Evolutionary conservation across 495 filamentous ascomycete genomes (phyloP).

Genomic region (Aspergillus kassunensis): DNA sequence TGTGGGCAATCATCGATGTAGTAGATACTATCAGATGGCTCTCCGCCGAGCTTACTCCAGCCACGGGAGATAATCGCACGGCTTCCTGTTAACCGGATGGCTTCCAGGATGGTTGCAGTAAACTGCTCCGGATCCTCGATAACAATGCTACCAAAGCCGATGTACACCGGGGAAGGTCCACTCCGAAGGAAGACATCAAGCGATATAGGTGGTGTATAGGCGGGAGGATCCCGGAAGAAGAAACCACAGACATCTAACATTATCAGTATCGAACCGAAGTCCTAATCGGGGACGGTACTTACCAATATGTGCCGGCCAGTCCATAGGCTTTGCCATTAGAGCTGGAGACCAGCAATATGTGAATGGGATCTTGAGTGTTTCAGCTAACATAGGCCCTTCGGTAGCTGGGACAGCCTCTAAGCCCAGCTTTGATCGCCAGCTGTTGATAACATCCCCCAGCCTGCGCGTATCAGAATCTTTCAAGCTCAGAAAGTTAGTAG

Average conservation of each 20-base stretch:
- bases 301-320: slow-evolving; percentile 57
- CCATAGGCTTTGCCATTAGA: slow-evolving; percentile 56
- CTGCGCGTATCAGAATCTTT: slow-evolving; percentile 26
- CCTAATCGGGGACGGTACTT: slow-evolving; percentile 4
- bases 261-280: not conserved
- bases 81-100: slow-evolving; percentile 44
- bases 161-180: slow-evolving; percentile 58
- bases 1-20: slow-evolving; percentile 61
- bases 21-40: slow-evolving; percentile 44
- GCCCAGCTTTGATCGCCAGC: slow-evolving; percentile 47
- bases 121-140: slow-evolving; percentile 55
- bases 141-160: slow-evolving; percentile 67
- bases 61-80: slow-evolving; percentile 61
- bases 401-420: slow-evolving; percentile 45
- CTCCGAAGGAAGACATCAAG: slow-evolving; percentile 49
- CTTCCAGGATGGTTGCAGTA: slow-evolving; percentile 51
- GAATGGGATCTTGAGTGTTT: slow-evolving; percentile 52
- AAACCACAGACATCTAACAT: slow-evolving; percentile 53
- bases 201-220: slow-evolving; percentile 49
- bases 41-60: slow-evolving; percentile 58
- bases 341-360: slow-evolving; percentile 65
- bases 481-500: not conserved
- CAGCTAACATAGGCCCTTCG: slow-evolving; percentile 31
- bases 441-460: slow-evolving; percentile 58
- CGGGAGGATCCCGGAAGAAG: slow-evolving; percentile 51